These are phyloP conservation scores for Chytriomyces sp. DNA, from an alignment of 192 early-diverging fungal species.

Conservation along the genomic window DNA sequence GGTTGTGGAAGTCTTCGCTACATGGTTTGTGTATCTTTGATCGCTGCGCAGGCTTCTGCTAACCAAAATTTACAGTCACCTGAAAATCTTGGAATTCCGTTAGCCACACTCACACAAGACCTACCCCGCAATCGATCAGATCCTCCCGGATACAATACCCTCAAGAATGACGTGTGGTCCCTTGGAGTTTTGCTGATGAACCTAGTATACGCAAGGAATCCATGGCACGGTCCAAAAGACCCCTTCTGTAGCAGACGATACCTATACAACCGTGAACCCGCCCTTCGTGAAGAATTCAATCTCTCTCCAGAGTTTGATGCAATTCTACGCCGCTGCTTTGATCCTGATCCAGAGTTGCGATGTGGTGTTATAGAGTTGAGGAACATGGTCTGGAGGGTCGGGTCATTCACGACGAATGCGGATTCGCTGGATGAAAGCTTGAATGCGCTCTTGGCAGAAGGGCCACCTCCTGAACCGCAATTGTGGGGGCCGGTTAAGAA, in stretches of 20 bases:
- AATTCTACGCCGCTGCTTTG: conserved; percentile 35
- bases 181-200: conserved; percentile 80
- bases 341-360: conserved; percentile 32
- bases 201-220: conserved; percentile 78
- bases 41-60: not conserved
- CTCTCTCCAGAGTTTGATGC: conserved; percentile 29
- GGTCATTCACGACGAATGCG: conserved; percentile 1
- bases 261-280: conserved; percentile 13
- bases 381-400: conserved; percentile 8
- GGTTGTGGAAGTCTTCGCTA: conserved; percentile 91
- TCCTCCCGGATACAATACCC: conserved; percentile 49
- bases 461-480: conserved; percentile 9
- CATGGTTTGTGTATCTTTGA: conserved; percentile 75
- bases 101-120: not conserved
- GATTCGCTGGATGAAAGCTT: not conserved
- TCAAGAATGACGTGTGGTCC: conserved; percentile 80
- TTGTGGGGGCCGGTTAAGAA: conserved; percentile 16
- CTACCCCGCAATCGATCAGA: not conserved
- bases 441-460: not conserved
- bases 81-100: conserved; percentile 49
- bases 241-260: conserved; percentile 67
- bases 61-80: conserved; percentile 52
- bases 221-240: conserved; percentile 72
- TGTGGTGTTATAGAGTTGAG: conserved; percentile 20
- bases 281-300: conserved; percentile 26